phyloP scores from a whole-genome alignment of 139 green algal genomes.

The Dunaliella primolecta region DNA sequence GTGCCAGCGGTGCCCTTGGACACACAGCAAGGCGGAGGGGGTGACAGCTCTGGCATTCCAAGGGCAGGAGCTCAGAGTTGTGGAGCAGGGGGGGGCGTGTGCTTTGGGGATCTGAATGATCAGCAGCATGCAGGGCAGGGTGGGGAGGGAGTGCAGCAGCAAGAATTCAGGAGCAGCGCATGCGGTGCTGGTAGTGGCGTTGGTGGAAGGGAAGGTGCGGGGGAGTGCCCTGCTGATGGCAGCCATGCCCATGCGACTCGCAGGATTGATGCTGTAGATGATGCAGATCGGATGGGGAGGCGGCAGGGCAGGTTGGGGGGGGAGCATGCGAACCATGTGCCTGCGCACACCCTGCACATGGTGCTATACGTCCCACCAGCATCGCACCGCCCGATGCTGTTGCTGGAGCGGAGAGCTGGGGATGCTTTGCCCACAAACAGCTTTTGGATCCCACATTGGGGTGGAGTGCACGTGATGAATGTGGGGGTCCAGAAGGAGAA shows the following conservation, averaged over 20 bases:
- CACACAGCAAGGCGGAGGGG: background rate
- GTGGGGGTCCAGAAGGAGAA: too few relatives aligned
- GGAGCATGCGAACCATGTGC: slow-evolving; percentile 15
- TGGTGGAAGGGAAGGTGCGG: too few relatives aligned
- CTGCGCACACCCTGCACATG: slow-evolving; percentile 48
- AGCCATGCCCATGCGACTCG: background rate
- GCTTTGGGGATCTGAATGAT: too few relatives aligned
- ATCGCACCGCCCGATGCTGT: slow-evolving; percentile 34
- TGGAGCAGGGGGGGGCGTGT: too few relatives aligned
- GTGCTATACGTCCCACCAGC: slow-evolving; percentile 46
- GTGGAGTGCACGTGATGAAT: slow-evolving; percentile 41
- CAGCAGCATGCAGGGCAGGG: background rate
- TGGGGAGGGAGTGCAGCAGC: background rate
- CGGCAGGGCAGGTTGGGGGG: slow-evolving; percentile 2
- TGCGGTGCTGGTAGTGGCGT: background rate
- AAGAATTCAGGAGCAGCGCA: background rate
- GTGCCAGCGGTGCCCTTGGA: background rate
- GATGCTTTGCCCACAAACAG: slow-evolving; percentile 28
- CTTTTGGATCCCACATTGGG: slow-evolving; percentile 53
- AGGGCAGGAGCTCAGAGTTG: too few relatives aligned
- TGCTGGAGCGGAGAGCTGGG: slow-evolving; percentile 27
- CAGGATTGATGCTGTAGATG: background rate
- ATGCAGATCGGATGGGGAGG: background rate
- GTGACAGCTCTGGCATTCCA: too few relatives aligned
- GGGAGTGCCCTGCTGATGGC: background rate